phyloP scores from a whole-genome alignment of 768 basidiomycete species.

The Pilatotrama ljubarskyi region DNA sequence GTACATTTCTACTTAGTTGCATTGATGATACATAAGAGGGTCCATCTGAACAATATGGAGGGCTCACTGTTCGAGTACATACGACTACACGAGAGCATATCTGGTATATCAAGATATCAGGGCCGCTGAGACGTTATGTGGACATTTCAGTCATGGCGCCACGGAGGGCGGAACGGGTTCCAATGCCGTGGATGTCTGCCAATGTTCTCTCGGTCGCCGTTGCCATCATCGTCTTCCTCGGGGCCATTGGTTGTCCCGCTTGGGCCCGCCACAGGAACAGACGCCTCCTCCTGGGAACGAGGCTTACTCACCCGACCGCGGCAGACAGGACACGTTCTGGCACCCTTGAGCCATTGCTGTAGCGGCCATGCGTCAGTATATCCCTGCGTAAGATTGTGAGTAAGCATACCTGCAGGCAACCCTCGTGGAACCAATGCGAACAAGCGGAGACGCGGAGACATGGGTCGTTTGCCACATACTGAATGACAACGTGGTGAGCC shows the following conservation, averaged over 20 bases:
- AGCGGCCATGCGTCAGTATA: conserved; percentile 8
- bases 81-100: neutral
- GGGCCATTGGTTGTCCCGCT: neutral
- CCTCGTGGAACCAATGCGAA: conserved; percentile 78
- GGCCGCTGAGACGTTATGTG: neutral
- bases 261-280: conserved; percentile 5
- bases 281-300: neutral
- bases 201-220: neutral
- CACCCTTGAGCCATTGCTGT: conserved; percentile 79
- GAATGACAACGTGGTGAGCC: neutral
- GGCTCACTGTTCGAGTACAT: no score
- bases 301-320: conserved; percentile 52
- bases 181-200: neutral
- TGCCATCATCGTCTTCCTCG: neutral
- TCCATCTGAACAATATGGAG: no score
- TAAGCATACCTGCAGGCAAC: conserved; percentile 65
- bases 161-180: neutral
- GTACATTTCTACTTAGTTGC: no score
- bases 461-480: conserved; percentile 67
- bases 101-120: neutral
- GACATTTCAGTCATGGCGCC: neutral
- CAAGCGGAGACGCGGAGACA: conserved; percentile 71
- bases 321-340: conserved; percentile 81
- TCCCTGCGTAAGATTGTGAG: neutral
- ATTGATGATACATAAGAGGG: no score